These are phyloP conservation scores for Aleurites moluccanus DNA, from an alignment of 441 rosid genomes.

Conservation along the genomic window DNA sequence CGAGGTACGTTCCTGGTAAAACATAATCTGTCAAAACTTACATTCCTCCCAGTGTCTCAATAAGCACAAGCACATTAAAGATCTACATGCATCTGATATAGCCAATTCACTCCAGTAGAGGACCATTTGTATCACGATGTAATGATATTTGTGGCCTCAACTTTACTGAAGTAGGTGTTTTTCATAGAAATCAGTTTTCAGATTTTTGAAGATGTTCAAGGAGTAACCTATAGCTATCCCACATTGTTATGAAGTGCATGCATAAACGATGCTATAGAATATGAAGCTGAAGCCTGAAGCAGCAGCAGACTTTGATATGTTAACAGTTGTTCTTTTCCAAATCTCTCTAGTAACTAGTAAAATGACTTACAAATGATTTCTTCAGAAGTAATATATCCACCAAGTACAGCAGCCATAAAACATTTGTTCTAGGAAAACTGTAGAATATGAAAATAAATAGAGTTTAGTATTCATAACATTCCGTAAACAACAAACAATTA, in stretches of 20 bases:
- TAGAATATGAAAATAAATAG: slow-evolving; percentile 12
- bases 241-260: neutral
- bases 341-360: neutral
- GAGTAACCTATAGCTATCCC: neutral
- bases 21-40: neutral
- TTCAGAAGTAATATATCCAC: slow-evolving; percentile 75
- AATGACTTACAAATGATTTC: slow-evolving; percentile 81
- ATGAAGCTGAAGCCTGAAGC: neutral
- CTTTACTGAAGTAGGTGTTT: neutral
- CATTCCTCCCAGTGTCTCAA: too few species aligned
- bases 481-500: neutral
- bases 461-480: neutral
- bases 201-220: neutral
- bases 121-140: neutral
- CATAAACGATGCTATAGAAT: neutral
- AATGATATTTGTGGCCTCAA: neutral
- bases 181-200: neutral
- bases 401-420: slow-evolving; percentile 87
- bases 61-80: neutral
- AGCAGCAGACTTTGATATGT: slow-evolving; percentile 1
- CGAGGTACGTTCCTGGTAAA: slow-evolving; percentile 55
- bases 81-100: neutral
- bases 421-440: slow-evolving; percentile 92
- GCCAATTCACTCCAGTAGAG: neutral
- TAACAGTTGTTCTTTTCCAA: neutral